Base-by-base conservation (phyloP, 2,329 filamentous ascomycete genomes). In the Alternaria incomplexa region DNA sequence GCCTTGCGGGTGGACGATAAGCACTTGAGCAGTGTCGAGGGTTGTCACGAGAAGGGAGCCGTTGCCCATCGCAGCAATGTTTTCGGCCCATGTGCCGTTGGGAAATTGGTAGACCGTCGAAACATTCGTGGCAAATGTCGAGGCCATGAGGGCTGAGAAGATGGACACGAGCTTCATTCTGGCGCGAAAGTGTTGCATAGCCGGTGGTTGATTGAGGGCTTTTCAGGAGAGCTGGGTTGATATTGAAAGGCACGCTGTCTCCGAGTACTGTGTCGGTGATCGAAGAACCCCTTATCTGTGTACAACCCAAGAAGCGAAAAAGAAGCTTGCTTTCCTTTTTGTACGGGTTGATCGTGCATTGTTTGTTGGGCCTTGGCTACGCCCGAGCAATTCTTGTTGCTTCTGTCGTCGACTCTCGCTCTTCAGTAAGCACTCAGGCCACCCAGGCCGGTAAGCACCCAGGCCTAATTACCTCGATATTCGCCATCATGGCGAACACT, bases 11-110 rank as follows among this genome's bases (percentile, higher is more conserved):
- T 80, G 66, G 36, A 83, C 64, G 26, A 79, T 68, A 62, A 73
- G 74, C 4, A 82, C 63, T 54, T 79, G 73, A 8, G 80, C 72
- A 20, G 55, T 51, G 44, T 74, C 73, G 10, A 81, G 59, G 5
- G 75, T 62, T 13, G 72, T 67, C n/a, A 78, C 73, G 28, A 82
- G 73, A n/a, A 82, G 64, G 25, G 78, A 70, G 13, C 78, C 79
- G 48, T 80, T 81, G n/a, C 70, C 54, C 20, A 75, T 78, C 4
- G 79, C 60, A 9, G 73, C 77, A 23, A 83, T 67, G 56, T 83
- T 82, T 62, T 83, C 81, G 40, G 76, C 60, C 73, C 73, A 77
- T 12, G 70, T 74, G 22, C 62, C 57, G 30, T 72, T 72, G 5
- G 67, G 55, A 50, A 77, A 77, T 50, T 75, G 64, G 51, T 75